Percentiles rank a stretch among this genome's conserved stretches.
These are phyloP conservation scores for Castanopsis chinensis DNA, from an alignment of 306 rosid genomes.

Conservation along the genomic window DNA sequence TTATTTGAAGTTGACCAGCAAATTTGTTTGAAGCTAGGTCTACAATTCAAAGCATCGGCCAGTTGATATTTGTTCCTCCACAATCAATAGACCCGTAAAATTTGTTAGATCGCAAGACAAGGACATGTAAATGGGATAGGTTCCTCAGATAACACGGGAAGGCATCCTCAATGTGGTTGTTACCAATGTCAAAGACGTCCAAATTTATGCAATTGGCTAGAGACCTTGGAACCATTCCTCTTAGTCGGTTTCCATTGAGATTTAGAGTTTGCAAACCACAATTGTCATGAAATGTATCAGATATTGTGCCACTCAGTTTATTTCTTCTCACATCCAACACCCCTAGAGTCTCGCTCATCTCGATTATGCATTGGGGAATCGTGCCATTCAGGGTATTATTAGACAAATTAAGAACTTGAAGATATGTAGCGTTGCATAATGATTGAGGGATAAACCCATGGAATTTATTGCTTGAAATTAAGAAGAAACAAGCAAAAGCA, in stretches of 20 bases:
- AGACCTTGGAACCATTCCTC: slow-evolving; percentile 39
- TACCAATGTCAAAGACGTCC: slow-evolving; percentile 38
- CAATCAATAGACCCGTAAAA: slow-evolving; percentile 23
- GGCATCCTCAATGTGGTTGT: slow-evolving; percentile 1
- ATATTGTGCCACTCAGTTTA: slow-evolving; percentile 11
- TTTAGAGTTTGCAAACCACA: slow-evolving; percentile 30
- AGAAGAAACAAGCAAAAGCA: accelerated
- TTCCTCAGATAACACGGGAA: slow-evolving; percentile 30
- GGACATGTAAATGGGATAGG: slow-evolving; percentile 15
- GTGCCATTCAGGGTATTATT: neutral
- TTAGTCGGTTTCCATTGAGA: slow-evolving; percentile 19
- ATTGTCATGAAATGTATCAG: neutral
- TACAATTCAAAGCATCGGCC: slow-evolving; percentile 33
- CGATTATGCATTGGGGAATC: slow-evolving; percentile 30
- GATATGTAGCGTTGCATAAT: slow-evolving; percentile 13
- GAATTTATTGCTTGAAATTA: neutral
- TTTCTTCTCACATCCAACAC: slow-evolving; percentile 29
- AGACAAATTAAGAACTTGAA: slow-evolving; percentile 40
- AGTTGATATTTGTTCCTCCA: neutral
- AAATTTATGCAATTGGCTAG: slow-evolving; percentile 16
- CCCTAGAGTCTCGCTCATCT: neutral
- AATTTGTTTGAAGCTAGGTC: slow-evolving; percentile 44
- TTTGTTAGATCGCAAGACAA: slow-evolving; percentile 33
- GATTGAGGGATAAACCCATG: slow-evolving; percentile 23
- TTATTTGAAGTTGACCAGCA: slow-evolving; percentile 27